phyloP scores from a whole-genome alignment of 257 asterid species.

The Nicotiana noctiflora region DNA sequence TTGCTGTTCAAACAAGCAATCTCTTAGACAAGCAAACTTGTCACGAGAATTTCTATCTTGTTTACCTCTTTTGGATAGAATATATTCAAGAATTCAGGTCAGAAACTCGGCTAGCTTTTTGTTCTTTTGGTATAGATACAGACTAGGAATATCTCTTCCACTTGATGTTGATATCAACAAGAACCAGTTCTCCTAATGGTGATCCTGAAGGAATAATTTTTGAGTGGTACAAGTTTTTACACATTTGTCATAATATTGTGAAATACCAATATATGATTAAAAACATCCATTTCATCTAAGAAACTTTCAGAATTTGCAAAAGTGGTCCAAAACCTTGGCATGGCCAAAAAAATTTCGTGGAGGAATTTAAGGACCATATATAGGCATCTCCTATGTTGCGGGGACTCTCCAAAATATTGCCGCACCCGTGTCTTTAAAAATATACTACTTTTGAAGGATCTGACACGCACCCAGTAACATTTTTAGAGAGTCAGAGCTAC shows the following conservation, averaged over 20 bases:
- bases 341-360: not conserved
- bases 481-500: no score
- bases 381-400: not conserved
- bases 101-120: not conserved
- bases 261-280: not conserved
- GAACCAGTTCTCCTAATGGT: not conserved
- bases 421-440: no score
- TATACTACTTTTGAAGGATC: no score
- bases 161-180: not conserved
- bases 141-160: not conserved
- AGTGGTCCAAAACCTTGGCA: not conserved
- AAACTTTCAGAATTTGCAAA: not conserved
- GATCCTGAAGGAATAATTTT: not conserved
- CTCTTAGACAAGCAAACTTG: not conserved
- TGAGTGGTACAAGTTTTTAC: not conserved
- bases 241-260: not conserved
- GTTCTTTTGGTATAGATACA: not conserved
- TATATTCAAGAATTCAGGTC: not conserved
- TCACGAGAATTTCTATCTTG: not conserved
- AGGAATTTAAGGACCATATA: not conserved
- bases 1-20: not conserved
- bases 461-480: no score
- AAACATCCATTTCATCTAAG: not conserved
- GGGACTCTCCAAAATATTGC: no score
- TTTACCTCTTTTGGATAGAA: not conserved